Evolutionary conservation across 2,329 filamentous ascomycete species (phyloP).

Genomic region (Ophiocordyceps camponoti-floridani): DNA sequence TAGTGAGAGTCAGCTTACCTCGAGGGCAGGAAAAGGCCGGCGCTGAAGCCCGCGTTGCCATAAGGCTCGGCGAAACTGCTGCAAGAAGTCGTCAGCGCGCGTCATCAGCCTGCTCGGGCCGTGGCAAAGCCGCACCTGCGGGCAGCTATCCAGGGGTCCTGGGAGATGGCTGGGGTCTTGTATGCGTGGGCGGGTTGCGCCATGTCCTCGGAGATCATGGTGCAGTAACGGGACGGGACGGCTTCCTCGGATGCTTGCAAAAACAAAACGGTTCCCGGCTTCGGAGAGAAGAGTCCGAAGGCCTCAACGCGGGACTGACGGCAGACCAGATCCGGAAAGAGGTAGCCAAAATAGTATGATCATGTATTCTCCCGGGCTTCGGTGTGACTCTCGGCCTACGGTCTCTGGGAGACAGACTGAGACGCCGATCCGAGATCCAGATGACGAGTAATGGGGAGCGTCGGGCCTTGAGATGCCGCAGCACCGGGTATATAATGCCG

Average conservation of each 20-base stretch:
- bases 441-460: neutral
- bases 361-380: constrained; percentile 4
- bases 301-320: neutral
- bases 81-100: constrained; percentile 2
- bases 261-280: neutral
- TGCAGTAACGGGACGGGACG: constrained; percentile 3
- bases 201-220: constrained; percentile 23
- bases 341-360: constrained; percentile 1
- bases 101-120: neutral
- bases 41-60: constrained; percentile 17
- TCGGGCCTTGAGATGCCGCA: neutral
- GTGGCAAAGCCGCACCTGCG: constrained; percentile 27
- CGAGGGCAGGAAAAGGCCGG: constrained; percentile 16
- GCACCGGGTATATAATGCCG: neutral
- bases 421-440: neutral
- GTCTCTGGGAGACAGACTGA: neutral
- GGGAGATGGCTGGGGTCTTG: constrained; percentile 24
- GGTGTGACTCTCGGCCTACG: neutral
- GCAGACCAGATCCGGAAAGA: constrained; percentile 2
- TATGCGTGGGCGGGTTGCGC: constrained; percentile 29
- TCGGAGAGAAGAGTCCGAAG: too few relatives aligned
- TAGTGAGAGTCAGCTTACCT: constrained; percentile 15
- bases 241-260: neutral
- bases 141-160: constrained; percentile 29
- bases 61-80: constrained; percentile 15